Conservation (phyloP, 2,329 filamentous ascomycete species). For the Verruconis gallopava region DNA sequence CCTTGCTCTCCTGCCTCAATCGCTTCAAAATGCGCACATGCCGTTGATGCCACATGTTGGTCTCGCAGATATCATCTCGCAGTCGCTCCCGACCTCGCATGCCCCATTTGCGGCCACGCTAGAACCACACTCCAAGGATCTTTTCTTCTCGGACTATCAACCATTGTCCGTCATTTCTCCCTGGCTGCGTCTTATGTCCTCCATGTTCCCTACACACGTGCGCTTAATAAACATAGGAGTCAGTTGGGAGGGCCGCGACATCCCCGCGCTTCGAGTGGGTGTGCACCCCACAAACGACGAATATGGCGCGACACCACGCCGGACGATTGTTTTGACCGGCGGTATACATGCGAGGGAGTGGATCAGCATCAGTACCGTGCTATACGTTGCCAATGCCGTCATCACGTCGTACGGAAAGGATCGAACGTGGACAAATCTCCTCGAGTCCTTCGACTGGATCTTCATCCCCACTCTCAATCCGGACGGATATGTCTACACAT, state of each 20-base stretch:
- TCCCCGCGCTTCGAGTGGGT: constrained; percentile 68
- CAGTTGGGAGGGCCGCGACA: constrained; percentile 79
- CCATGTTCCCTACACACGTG: constrained; percentile 77
- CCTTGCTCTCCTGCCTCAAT: constrained; percentile 61
- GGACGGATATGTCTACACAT: constrained; percentile 88
- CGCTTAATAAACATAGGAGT: constrained; percentile 63
- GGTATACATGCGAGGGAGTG: constrained; percentile 92
- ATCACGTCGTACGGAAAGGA: constrained; percentile 72
- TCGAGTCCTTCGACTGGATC: constrained; percentile 76
- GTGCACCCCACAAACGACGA: constrained; percentile 39
- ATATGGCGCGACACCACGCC: constrained; percentile 26
- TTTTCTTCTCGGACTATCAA: constrained; percentile 91
- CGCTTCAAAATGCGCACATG: constrained; percentile 57
- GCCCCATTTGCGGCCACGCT: constrained; percentile 20
- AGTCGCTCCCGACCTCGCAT: constrained; percentile 16
- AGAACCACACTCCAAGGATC: constrained; percentile 41
- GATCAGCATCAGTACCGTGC: constrained; percentile 87
- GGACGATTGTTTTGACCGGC: constrained; percentile 69
- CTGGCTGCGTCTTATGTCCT: constrained; percentile 83
- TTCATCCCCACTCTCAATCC: constrained; percentile 84
- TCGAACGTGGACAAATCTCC: constrained; percentile 56
- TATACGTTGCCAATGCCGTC: constrained; percentile 78
- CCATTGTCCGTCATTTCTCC: constrained; percentile 70
- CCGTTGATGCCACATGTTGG: constrained; percentile 60
- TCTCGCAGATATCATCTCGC: constrained; percentile 54